Conservation (phyloP, 352 stramenopile genomes). For the Phytophthora niederhauseri region DNA sequence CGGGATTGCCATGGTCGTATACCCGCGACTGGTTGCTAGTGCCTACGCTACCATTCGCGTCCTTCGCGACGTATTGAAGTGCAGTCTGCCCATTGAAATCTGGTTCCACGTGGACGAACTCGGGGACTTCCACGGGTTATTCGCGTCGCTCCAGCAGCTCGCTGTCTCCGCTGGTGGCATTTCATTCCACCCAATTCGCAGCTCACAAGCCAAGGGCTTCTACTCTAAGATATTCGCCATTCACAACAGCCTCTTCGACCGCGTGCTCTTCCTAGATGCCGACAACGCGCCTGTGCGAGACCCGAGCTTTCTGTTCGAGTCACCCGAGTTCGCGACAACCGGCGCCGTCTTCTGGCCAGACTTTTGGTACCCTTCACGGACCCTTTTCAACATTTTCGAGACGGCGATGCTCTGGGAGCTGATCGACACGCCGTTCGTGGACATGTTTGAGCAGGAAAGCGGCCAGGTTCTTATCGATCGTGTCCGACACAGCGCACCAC, state of each 20-base stretch:
- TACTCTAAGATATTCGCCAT: conserved; percentile 48
- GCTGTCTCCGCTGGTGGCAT: not conserved
- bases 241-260: conserved; percentile 36
- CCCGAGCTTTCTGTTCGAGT: conserved; percentile 50
- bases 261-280: conserved; percentile 11
- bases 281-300: conserved; percentile 49
- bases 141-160: not conserved
- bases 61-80: too few species aligned
- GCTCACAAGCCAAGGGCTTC: conserved; percentile 33
- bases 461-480: not conserved
- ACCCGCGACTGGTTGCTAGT: not conserved
- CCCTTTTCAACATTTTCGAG: too few species aligned
- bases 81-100: not conserved
- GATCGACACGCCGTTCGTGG: too few species aligned
- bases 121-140: too few species aligned
- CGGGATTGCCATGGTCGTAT: too few species aligned
- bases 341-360: conserved; percentile 62
- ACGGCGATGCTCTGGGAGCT: too few species aligned
- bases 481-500: not conserved
- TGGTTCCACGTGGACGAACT: not conserved
- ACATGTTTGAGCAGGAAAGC: too few species aligned
- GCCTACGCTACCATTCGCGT: not conserved
- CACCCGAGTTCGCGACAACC: conserved; percentile 29
- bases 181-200: not conserved
- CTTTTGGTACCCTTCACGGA: conserved; percentile 44